Base-by-base conservation (phyloP, 2,329 filamentous ascomycete genomes). In the Cladophialophora bantiana region DNA sequence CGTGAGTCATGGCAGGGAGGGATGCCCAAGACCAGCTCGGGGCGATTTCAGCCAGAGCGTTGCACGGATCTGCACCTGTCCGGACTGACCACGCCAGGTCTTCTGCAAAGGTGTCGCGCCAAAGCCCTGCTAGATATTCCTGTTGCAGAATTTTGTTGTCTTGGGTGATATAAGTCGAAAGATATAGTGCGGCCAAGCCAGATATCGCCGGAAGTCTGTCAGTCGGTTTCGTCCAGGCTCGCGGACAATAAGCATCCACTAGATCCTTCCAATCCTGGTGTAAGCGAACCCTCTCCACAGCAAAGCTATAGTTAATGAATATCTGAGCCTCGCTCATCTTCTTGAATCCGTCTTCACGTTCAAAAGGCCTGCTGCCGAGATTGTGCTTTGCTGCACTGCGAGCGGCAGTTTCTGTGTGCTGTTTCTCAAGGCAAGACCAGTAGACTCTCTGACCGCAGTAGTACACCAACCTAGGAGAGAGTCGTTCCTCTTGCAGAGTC, bases 391-490 rank as follows among this genome's bases (percentile, higher is more conserved):
- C 15, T 36, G 15, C 13, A 18, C 40, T 20, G 4, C 34, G 40
- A 15, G 42, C 6, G 35, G 31, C 58, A 31, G 50, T 13, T n/a
- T 60, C 58, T 45, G 48, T 60, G 58, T 52, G 13, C 32, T 60
- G 58, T 32, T 60, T 45, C 40, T 32, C 58, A 3, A 26, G 42
- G 32, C 58, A 60, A 18, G 58, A 60, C 58, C 58, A 60, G 58
- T 60, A 60, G 58, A 60, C 45, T 31, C 58, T 60, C 42, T 60
- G 58, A 31, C 58, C 31, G n/a, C 58, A 60, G 58, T 50, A 36
- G 42, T 60, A 60, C 6, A 60, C 15, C 1, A 60, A n/a, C 7
- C 58, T 18, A 15, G 58, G 58, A 13, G 58, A 60, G 6, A 60
- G 58, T 20, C 58, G 58, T 26, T 60, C 58, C 42, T 60, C 58